phyloP scores from a whole-genome alignment of 2,329 filamentous ascomycete genomes.

The Didymella pinodella region DNA sequence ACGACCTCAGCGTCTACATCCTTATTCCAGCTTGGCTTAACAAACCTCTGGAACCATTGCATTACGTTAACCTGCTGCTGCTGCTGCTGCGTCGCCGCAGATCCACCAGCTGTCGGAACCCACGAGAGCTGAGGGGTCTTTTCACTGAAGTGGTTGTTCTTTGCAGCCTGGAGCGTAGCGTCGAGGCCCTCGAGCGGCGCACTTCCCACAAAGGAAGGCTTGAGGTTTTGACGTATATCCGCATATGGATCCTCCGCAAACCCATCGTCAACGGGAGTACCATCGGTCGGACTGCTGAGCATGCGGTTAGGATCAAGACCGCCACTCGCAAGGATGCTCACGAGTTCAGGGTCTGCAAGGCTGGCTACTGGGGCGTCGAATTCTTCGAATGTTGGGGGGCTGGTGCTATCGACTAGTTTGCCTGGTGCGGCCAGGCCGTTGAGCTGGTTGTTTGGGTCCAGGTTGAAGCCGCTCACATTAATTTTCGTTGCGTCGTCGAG shows the following conservation, averaged over 20 bases:
- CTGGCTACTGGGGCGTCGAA: background rate
- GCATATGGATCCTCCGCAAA: constrained; percentile 1
- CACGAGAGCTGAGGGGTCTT: background rate
- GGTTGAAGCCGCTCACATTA: background rate
- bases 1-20: constrained; percentile 13
- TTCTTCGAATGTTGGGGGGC: background rate
- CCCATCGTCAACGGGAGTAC: background rate
- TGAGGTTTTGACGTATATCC: background rate
- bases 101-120: background rate
- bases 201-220: background rate
- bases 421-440: background rate
- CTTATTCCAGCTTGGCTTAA: constrained; percentile 11
- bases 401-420: background rate
- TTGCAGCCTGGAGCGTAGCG: constrained; percentile 7
- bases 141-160: constrained; percentile 1
- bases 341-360: constrained; percentile 1
- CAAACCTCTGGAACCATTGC: constrained; percentile 10
- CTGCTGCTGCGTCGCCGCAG: background rate
- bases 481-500: constrained; percentile 12
- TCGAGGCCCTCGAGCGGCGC: constrained; percentile 5
- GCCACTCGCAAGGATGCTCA: constrained; percentile 1
- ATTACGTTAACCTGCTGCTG: constrained; percentile 1
- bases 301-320: constrained; percentile 14
- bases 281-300: background rate
- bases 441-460: background rate